Percentiles rank a stretch among this genome's conserved stretches.
Conservation (phyloP, 2,329 filamentous ascomycete genomes). For the Cercospora janseana region DNA sequence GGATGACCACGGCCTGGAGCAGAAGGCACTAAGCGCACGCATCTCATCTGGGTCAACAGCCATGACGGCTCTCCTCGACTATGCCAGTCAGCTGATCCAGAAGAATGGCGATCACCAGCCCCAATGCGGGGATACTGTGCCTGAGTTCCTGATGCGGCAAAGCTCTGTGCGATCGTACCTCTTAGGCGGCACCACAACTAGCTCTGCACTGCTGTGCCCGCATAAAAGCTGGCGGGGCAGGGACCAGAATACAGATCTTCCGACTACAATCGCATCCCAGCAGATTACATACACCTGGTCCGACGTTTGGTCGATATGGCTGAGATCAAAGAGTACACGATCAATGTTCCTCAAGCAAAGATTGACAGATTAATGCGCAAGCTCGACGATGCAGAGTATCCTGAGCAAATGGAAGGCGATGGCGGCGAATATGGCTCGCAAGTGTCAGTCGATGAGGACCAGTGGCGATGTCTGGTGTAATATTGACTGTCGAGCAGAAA, state of each 20-base stretch:
- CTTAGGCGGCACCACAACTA: neutral
- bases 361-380: conserved; percentile 16
- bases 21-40: no score
- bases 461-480: no score
- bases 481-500: conserved; percentile 22
- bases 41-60: no score
- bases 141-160: neutral
- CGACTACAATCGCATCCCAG: neutral
- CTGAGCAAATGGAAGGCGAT: conserved; percentile 35
- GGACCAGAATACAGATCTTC: neutral
- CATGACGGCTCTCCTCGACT: no score
- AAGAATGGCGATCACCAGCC: no score
- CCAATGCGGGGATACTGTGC: no score
- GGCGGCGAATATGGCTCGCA: conserved; percentile 61
- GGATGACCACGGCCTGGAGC: no score
- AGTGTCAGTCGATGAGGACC: conserved; percentile 34
- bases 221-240: conserved; percentile 4
- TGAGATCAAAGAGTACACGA: conserved; percentile 18
- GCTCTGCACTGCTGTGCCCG: conserved; percentile 7
- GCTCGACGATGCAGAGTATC: conserved; percentile 20
- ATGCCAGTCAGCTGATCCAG: no score
- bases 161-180: conserved; percentile 11
- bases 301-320: conserved; percentile 5
- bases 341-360: conserved; percentile 21
- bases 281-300: neutral